Evolutionary conservation across 768 basidiomycete species (phyloP), one percentile per base, ranked within the genome.

Genomic region (Steccherinum ochraceum): DNA sequence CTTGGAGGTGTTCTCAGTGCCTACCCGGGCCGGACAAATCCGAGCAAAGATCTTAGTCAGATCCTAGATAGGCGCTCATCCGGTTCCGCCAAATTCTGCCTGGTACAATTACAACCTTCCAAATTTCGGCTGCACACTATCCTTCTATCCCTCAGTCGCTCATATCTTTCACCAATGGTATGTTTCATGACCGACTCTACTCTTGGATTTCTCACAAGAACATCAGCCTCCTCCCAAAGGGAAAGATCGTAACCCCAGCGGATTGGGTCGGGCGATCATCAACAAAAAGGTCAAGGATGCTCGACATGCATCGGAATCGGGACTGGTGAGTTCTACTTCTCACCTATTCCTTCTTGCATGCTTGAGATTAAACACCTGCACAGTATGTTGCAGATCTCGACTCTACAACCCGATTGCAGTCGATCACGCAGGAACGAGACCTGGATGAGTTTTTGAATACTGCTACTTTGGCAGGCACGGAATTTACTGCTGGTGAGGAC

Each of bases 361-460:
- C 23, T 25, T 18, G 4, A 12, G 11, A 45, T n/a, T 13, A 12
- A 2, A 11, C 39, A 4, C 2, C 16, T 24, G 2, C 16, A 25
- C 59, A 91, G 90, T 93, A 87, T 66, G 78, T 81, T 3, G 84
- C 88, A 2, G 92, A 95, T 59, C 46, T 83, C 18, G 85, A 89
- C 50, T 65, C 76, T 11, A 76, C 81, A 5, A 75, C 74, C 48
- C 83, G 83, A 26, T 76, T 99, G 30, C 81, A 85, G 63, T 97
- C 95, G 0, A 84, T 99, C 19, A 99, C 96, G 0, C 94, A 98
- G 69, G 95, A 99, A 70, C 74, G 83, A 50, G 93, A 97, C 72
- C 74, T 99, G 18, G 93, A 97, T 58, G 95, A 94, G 68, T 99
- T 99, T 65, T 69, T 99, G 50, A 94, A 82, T 62, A 96, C 91